Base-by-base conservation (phyloP, 768 basidiomycete species). In the Lyophyllum decastes region DNA sequence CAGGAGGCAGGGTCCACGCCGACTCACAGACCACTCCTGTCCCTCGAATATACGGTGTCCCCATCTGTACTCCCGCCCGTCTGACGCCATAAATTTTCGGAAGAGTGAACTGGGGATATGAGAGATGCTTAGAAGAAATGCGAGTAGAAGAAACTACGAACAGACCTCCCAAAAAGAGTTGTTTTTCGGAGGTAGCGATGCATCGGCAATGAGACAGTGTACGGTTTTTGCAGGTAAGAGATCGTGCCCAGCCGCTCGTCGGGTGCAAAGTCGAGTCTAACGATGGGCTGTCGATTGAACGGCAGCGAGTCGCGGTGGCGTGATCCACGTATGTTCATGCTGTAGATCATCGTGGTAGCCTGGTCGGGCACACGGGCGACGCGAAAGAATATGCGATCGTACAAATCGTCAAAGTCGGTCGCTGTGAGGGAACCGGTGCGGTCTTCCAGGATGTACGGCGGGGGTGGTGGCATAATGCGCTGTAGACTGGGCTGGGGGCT, bases 1-100 rank as follows among this genome's bases (percentile, higher is more conserved):
- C 19, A 38, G 21, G 11, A 11, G 19, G 26, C 17, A 26, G 22
- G 43, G 49, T 38, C 50, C 6, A 22, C n/a, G 24, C 26, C 54
- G 22, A 80, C 89, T 68, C 69, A 91, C 89, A 67, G 88, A 78
- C 89, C 89, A 92, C 72, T 90, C 88, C 57, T 89, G 88, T 17
- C 80, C 84, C 8, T 77, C 75, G 27, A 79, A 69, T 40, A 74
- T 75, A 27, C 78, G 78, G 70, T 84, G 75, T 26, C 80, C 79
- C 89, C 89, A 92, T 67, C 78, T 78, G 62, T 90, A 90, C 64
- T 90, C 88, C 25, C 77, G 77, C 33, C 88, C 88, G 67, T 90
- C 87, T 40, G 84, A 85, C 16, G 80, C 88, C 47, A 70, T 73
- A 61, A 91, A 92, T 69, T 88, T 89, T 45, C 89, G 72, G 44